Base-by-base conservation (phyloP, 257 asterid species). In the Nicotiana knightiana region DNA sequence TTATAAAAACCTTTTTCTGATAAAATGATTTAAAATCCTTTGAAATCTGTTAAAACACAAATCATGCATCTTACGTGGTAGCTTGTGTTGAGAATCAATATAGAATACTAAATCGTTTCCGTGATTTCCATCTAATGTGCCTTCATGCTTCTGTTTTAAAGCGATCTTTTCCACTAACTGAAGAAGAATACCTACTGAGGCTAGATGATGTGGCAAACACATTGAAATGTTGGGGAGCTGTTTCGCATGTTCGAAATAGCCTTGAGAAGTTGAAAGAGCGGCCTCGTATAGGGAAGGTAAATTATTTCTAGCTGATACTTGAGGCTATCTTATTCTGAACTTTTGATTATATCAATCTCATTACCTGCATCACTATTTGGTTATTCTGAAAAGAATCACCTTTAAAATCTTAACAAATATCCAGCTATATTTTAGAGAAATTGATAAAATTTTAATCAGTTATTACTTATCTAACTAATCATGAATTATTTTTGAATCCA, bases 181-280 rank as follows among this genome's bases (percentile, higher is more conserved):
- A 96, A 86, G 98, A 94, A 89, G 99, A 96, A 91, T 96, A 96
- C 87, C 87, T 96, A 62, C 83, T 91, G 87, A 90, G 99, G 91
- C 99, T 96, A 24, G 99, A 96, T 85, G 94, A 93, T 73, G 98
- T 94, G 83, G 98, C 98, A 30, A 96, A 94, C 88, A 90, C 89
- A 59, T 89, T 96, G 82, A 96, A 88, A 88, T 93, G 98, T 68
- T 96, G 98, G 99, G 99, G 99, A 88, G 99, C 99, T 39, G 99
- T 96, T 85, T 96, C 99, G 7, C 99, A 96, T 85, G 84, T 96
- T 59, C 92, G 99, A 53, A 94, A 62, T 89, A 91, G 91, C 88
- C 95, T 96, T 30, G 88, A 89, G 86, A 94, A 91, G 87, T 86
- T 84, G 82, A 96, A 93, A 89, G 98, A 96, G 87, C 93, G 99